Percentiles rank a stretch among this genome's conserved stretches.
These are phyloP conservation scores for Chlorella sp. DNA, from an alignment of 139 green algal species.

Conservation along the genomic window DNA sequence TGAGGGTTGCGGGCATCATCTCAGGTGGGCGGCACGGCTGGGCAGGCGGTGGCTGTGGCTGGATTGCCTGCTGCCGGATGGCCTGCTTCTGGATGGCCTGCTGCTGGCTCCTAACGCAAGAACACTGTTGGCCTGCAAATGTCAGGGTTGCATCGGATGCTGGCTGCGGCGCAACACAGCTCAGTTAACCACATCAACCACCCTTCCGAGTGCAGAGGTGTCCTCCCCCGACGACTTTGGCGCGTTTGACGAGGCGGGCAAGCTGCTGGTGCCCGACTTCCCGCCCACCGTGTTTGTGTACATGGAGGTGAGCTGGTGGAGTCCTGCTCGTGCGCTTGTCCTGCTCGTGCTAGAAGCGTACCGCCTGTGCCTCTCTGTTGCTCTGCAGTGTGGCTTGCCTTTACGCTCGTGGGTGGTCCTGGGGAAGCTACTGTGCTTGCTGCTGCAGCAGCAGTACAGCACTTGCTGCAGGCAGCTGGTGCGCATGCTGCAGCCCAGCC, in stretches of 20 bases:
- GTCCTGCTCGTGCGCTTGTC: no score
- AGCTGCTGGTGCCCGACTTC: constrained; percentile 6
- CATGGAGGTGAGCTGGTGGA: constrained; percentile 18
- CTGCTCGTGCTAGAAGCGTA: no score
- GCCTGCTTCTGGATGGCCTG: background rate
- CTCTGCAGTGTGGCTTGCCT: no score
- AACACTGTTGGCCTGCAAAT: background rate
- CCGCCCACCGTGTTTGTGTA: constrained; percentile 13
- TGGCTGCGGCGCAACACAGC: background rate
- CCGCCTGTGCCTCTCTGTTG: no score
- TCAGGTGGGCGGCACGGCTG: background rate
- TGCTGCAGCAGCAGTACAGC: no score
- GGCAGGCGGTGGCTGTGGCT: background rate
- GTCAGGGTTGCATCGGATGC: no score
- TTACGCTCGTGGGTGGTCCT: no score
- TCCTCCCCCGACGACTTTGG: constrained; percentile 17
- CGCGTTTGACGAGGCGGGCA: background rate
- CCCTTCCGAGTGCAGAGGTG: background rate
- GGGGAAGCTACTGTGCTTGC: no score
- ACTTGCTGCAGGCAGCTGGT: background rate
- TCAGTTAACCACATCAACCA: background rate
- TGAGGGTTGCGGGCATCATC: background rate
- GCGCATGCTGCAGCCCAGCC: background rate
- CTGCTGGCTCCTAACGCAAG: no score
- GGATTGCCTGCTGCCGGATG: background rate